Evolutionary conservation across 164 flowering plant species (phyloP).

Genomic region (Amborella trichopoda): DNA sequence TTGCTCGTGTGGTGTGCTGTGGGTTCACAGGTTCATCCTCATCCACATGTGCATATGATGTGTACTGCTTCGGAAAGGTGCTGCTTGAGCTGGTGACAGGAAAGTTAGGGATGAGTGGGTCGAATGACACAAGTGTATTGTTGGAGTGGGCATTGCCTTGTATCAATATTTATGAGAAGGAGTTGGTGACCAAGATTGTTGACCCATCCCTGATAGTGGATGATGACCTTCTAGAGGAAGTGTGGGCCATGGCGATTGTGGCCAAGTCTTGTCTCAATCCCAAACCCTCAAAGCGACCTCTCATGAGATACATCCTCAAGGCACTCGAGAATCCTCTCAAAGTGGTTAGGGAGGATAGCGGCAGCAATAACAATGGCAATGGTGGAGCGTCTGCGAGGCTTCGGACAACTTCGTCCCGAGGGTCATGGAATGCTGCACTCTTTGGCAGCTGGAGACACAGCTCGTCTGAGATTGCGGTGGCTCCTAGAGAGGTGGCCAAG

Average conservation of each 20-base stretch:
- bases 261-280: slow-evolving; percentile 83
- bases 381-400: slow-evolving; percentile 61
- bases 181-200: slow-evolving; percentile 53
- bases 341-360: slow-evolving; percentile 64
- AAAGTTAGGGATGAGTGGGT: slow-evolving; percentile 59
- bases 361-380: slow-evolving; percentile 16
- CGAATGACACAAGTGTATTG: slow-evolving; percentile 50
- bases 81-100: slow-evolving; percentile 85
- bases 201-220: slow-evolving; percentile 68
- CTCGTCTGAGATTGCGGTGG: slow-evolving; percentile 38
- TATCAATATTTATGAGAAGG: slow-evolving; percentile 67
- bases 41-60: slow-evolving; percentile 70
- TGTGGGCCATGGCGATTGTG: slow-evolving; percentile 94
- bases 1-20: no score
- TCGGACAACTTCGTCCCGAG: slow-evolving; percentile 68
- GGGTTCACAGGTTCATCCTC: slow-evolving; percentile 38
- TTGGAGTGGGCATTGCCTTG: slow-evolving; percentile 47
- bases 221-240: slow-evolving; percentile 79
- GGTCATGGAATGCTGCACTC: slow-evolving; percentile 88
- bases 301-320: slow-evolving; percentile 63
- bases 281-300: slow-evolving; percentile 66
- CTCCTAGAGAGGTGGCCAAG: slow-evolving; percentile 29
- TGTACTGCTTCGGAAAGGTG: slow-evolving; percentile 81
- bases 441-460: slow-evolving; percentile 96
- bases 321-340: slow-evolving; percentile 84